Base-by-base conservation (phyloP, 2,329 filamentous ascomycete species). In the Tothia fuscella region DNA sequence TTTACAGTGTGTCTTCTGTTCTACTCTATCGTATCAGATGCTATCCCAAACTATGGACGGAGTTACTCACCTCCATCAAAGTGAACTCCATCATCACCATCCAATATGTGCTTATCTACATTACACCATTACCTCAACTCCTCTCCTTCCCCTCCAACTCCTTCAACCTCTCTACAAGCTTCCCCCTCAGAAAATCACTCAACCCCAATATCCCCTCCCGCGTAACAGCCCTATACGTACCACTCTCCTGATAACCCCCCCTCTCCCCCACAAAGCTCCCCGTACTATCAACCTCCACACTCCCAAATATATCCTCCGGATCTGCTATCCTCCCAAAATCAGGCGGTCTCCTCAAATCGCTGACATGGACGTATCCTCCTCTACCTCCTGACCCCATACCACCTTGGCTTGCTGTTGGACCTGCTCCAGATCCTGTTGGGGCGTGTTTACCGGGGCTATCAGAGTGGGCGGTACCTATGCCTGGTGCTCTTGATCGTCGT, bases 291-390 rank as follows among this genome's bases (percentile, higher is more conserved):
- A 80, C 70, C 55, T 80, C 75, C 19, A 80, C 53, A 3, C 74
- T 78, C 12, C 76, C 76, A 52, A 80, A 74, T 38, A 80, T 80
- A 57, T 80, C 76, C 53, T 80, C 76, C 0, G 76, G 75, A 69
- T 70, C 76, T 39, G 76, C 71, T 47, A 78, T 77, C n/a, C 76
- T 56, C 1, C 76, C 76, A 56, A 67, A 80, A 46, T 80, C 76
- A 3, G 76, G 75, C 26, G 75, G 73, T 46, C 72, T 68, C 46
- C 76, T 60, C 51, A 57, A 56, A 51, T 80, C 76, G 28, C 69
- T 76, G n/a, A 80, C 64, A 52, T 80, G 76, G 30, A 80, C 72
- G 60, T 69, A 78, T 2, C 76, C 76, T 16, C 75, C 75, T 48
- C 70, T 60, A 1, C 73, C 74, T 13, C 60, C 74, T 14, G 71